A percentile compares a stretch with the other conserved stretches of the same genome.
Conservation (phyloP, 164 flowering plant species). For the Vitis labrusca region DNA sequence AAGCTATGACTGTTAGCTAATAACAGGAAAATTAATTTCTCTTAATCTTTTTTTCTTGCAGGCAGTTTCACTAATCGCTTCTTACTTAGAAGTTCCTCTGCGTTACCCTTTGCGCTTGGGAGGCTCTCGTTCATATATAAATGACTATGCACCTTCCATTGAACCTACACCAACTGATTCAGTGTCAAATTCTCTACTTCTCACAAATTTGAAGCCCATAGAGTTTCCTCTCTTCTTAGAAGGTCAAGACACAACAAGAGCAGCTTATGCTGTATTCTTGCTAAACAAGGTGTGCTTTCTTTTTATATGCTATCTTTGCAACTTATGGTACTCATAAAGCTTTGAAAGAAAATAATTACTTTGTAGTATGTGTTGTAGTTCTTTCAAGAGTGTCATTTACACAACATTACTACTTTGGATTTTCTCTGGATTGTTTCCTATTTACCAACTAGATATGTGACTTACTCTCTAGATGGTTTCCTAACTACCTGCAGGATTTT, state of each 20-base stretch:
- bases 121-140: constrained; percentile 80
- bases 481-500: no score
- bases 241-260: constrained; percentile 95
- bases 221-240: constrained; percentile 95
- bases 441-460: no score
- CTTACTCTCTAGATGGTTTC: no score
- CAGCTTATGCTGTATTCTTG: constrained; percentile 95
- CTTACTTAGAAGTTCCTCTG: constrained; percentile 80
- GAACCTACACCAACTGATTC: constrained; percentile 58
- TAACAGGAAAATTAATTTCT: neutral
- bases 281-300: constrained; percentile 74
- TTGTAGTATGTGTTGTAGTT: no score
- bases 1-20: neutral
- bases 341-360: no score
- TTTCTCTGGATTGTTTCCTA: no score
- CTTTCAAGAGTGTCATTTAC: no score
- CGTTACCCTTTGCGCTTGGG: constrained; percentile 89
- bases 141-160: constrained; percentile 66
- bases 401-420: no score
- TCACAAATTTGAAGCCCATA: constrained; percentile 43
- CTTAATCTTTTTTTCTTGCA: constrained; percentile 35
- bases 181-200: constrained; percentile 26
- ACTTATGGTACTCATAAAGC: no score
- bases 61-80: constrained; percentile 81
- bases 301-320: neutral